Evolutionary conservation across 371 early-diverging fungal species (phyloP).

Genomic region (Mucor mucedo): DNA sequence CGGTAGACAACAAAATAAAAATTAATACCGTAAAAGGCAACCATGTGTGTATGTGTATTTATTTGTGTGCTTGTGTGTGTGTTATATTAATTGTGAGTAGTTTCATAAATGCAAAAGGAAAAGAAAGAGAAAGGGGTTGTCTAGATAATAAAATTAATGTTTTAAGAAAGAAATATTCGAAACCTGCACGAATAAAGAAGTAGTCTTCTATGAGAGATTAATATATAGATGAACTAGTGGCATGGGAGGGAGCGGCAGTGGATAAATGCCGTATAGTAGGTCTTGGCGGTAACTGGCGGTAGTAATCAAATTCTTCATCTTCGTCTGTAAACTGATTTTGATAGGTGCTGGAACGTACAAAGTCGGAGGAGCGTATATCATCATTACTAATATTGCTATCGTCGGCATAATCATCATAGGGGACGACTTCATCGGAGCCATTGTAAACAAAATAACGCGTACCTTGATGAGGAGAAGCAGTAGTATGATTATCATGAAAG

Average conservation of each 20-base stretch:
- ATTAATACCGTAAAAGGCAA: too few species aligned
- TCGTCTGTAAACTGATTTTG: neutral
- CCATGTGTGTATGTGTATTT: too few species aligned
- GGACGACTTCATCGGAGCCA: conserved; percentile 24
- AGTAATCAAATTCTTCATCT: neutral
- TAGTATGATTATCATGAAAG: conserved; percentile 12
- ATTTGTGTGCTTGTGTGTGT: too few species aligned
- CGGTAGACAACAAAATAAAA: too few species aligned
- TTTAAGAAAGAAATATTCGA: neutral
- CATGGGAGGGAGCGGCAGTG: neutral
- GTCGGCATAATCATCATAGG: conserved; percentile 26
- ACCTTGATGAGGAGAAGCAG: neutral
- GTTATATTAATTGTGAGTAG: too few species aligned
- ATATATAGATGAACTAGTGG: neutral
- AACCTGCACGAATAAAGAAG: conserved; percentile 1
- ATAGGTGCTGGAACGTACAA: conserved; percentile 15
- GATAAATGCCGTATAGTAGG: conserved; percentile 8
- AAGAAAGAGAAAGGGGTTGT: too few species aligned
- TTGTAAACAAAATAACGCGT: conserved; percentile 24
- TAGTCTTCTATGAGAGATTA: neutral
- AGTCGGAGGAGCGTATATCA: conserved; percentile 22
- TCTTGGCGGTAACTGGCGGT: conserved; percentile 11
- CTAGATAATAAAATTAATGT: too few species aligned
- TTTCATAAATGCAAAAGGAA: too few species aligned
- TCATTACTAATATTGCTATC: conserved; percentile 16